Base-by-base conservation (phyloP, 495 filamentous ascomycete species). In the Podospora comata region DNA sequence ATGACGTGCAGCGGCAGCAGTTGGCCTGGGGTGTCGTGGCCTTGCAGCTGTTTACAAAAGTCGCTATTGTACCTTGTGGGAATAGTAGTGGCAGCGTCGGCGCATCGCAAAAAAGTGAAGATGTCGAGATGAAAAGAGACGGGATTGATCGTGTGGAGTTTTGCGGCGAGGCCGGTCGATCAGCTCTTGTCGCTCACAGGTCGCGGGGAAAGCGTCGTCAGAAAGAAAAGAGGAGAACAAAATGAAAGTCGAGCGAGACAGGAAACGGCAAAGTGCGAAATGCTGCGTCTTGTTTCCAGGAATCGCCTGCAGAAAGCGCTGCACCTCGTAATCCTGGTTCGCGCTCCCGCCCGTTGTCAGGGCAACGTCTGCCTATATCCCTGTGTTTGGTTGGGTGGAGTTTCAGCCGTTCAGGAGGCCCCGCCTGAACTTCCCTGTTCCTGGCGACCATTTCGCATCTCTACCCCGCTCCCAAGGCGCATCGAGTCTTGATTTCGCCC, bases 1-100 rank as follows among this genome's bases (percentile, higher is more conserved):
- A 74, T 77, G 75, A 74, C 75, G 75, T 77, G 75, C 75, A 73
- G 75, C 63, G 67, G 27, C 60, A 69, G 19, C 30, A 23, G 23
- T 23, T 23, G 39, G 39, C 39, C 39, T 9, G 13, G 39, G 39
- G 39, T 48, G 39, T 48, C 39, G 39, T 48, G 13, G 39, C 71
- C 69, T 70, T 70, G 70, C 68, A 74, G 66, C 71, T 73, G 67
- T 65, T 68, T 54, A 66, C 28, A 63, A 23, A 23, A 65, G 30
- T 20, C 4, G 62, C 65, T 62, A 39, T 53, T 55, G 11, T 64
- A 34, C 62, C 55, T 32, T 20, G 54, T n/a, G 23, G 13, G 27
- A 16, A 5, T 28, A 48, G 32, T 28, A 56, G 32, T 58, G 66
- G 64, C 62, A 60, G 67, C 58, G 23, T 23, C 23, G 62, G 66